phyloP scores from a whole-genome alignment of 2,329 filamentous ascomycete genomes.

The Penicillium concentricum region DNA sequence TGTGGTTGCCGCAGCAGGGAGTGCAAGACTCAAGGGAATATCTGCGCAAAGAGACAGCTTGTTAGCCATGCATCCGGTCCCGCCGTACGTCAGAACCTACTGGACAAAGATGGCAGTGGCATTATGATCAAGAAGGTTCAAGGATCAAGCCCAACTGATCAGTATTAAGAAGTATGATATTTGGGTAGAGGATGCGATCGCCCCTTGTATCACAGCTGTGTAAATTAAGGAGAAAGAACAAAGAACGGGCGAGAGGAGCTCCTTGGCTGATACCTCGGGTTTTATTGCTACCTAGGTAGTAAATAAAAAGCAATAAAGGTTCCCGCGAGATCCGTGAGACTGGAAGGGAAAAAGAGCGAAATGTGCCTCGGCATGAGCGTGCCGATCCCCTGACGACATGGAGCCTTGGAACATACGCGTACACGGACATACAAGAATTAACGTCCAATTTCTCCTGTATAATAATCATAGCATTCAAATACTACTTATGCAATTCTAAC shows the following conservation, averaged over 20 bases:
- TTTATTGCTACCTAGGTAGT: no score
- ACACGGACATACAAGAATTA: background rate
- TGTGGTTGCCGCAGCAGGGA: slow-evolving; percentile 63
- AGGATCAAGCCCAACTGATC: background rate
- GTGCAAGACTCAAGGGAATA: slow-evolving; percentile 45
- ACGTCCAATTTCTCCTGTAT: background rate
- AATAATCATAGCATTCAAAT: background rate
- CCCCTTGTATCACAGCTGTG: background rate
- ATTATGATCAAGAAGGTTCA: background rate
- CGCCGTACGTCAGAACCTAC: background rate
- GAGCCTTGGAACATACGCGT: background rate
- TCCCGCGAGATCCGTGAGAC: background rate
- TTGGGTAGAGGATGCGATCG: background rate
- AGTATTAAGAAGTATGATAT: background rate
- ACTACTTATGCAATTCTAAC: no score
- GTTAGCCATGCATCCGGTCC: slow-evolving; percentile 1
- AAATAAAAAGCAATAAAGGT: background rate
- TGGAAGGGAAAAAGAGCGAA: background rate
- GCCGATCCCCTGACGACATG: slow-evolving; percentile 1
- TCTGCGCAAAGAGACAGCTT: slow-evolving; percentile 19
- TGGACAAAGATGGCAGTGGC: background rate
- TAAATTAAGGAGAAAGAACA: background rate
- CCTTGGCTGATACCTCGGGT: background rate
- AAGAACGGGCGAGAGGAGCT: background rate
- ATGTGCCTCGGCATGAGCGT: slow-evolving; percentile 10